Conservation (phyloP, 805 yeast species). For the Candida coquimbonensis region DNA sequence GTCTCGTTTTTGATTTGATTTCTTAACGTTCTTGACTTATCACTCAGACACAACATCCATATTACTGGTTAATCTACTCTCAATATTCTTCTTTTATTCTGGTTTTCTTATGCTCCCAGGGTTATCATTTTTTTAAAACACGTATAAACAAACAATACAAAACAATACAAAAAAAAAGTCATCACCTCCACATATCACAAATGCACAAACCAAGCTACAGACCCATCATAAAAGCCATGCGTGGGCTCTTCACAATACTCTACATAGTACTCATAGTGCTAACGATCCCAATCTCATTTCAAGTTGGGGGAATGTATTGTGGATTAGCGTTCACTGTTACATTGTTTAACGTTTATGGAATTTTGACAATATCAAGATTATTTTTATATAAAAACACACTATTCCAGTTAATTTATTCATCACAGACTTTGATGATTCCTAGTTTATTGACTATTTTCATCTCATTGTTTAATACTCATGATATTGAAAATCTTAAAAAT, state of each 20-base stretch:
- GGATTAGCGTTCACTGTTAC: constrained; percentile 82
- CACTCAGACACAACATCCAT: too few relatives aligned
- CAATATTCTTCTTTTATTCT: too few relatives aligned
- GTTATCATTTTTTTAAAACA: background rate
- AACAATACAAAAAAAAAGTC: background rate
- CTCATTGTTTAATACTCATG: constrained; percentile 40
- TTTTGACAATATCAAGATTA: constrained; percentile 66
- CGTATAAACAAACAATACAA: background rate
- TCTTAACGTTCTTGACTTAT: too few relatives aligned
- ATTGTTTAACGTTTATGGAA: constrained; percentile 60
- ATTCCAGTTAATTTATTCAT: constrained; percentile 50
- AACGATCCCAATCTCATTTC: constrained; percentile 89
- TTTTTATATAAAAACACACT: constrained; percentile 28
- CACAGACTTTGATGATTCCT: constrained; percentile 81
- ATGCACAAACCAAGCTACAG: constrained; percentile 6
- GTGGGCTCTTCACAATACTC: constrained; percentile 40
- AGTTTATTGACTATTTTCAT: constrained; percentile 66
- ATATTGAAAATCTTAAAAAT: constrained; percentile 16
- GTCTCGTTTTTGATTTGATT: too few relatives aligned
- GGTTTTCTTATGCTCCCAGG: background rate
- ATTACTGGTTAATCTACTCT: too few relatives aligned
- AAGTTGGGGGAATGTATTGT: constrained; percentile 85
- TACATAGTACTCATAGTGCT: constrained; percentile 65
- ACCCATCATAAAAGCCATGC: constrained; percentile 11
- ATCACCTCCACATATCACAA: background rate